Conservation (phyloP, 139 green algal species). For the Penium margaritaceum region DNA sequence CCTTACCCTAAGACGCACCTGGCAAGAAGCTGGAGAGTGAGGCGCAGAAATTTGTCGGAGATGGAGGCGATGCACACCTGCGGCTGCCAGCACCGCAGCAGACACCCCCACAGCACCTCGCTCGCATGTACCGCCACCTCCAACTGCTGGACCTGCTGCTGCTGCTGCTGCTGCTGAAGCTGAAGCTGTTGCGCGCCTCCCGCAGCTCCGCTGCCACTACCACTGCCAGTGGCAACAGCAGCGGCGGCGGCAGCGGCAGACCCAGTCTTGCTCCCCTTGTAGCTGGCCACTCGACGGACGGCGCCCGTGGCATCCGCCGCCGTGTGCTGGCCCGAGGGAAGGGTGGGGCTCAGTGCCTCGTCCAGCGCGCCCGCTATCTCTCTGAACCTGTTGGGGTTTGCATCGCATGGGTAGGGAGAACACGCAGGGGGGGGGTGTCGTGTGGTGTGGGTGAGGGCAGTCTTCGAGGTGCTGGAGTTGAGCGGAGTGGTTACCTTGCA, state of each 20-base stretch:
- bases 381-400: conserved; percentile 36
- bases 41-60: conserved; percentile 69
- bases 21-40: conserved; percentile 70
- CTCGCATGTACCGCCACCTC: conserved; percentile 42
- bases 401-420: too few species aligned
- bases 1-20: conserved; percentile 69
- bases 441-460: neutral
- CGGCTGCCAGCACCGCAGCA: conserved; percentile 48
- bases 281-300: too few species aligned
- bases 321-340: too few species aligned
- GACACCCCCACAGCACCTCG: conserved; percentile 38
- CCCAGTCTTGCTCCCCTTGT: too few species aligned
- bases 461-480: too few species aligned
- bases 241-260: too few species aligned
- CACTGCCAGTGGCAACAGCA: too few species aligned
- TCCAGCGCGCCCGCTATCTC: conserved; percentile 60
- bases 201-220: too few species aligned
- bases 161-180: conserved; percentile 6
- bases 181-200: too few species aligned
- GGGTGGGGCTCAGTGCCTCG: conserved; percentile 41
- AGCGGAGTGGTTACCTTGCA: too few species aligned
- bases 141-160: neutral
- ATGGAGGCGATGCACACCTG: conserved; percentile 66
- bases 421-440: neutral
- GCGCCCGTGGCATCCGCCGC: too few species aligned